A percentile compares a stretch with the other conserved stretches of the same genome.
Conservation (phyloP, 805 yeast species). For the Pichia heedii region DNA sequence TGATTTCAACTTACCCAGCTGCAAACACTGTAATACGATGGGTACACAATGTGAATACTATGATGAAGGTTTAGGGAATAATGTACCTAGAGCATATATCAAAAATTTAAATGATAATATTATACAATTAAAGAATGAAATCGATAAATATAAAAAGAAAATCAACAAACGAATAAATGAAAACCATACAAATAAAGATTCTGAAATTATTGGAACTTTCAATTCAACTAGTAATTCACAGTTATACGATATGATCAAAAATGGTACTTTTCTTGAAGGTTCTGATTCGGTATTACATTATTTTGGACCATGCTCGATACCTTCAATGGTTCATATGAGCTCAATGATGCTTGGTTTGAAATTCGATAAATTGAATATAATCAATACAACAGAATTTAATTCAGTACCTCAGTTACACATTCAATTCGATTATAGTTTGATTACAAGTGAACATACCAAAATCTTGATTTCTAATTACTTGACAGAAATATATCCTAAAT, state of each 20-base stretch:
- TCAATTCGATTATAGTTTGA: slow-evolving; percentile 10
- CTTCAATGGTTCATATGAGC: slow-evolving; percentile 9
- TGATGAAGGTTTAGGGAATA: slow-evolving; percentile 15
- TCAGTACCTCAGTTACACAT: slow-evolving; percentile 8
- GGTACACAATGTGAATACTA: slow-evolving; percentile 15
- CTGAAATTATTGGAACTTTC: not conserved
- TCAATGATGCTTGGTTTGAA: slow-evolving; percentile 7
- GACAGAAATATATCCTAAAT: slow-evolving; percentile 12
- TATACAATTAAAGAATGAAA: slow-evolving; percentile 11
- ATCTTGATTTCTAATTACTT: slow-evolving; percentile 15
- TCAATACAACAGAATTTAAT: not conserved
- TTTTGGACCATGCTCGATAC: slow-evolving; percentile 15
- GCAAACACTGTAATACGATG: slow-evolving; percentile 12
- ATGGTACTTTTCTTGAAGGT: slow-evolving; percentile 14
- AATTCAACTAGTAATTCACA: not conserved
- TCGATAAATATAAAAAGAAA: slow-evolving; percentile 9
- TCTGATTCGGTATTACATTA: slow-evolving; percentile 6
- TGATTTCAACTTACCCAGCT: slow-evolving; percentile 15
- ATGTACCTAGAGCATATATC: slow-evolving; percentile 11
- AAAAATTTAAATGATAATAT: slow-evolving; percentile 13
- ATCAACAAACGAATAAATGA: slow-evolving; percentile 5
- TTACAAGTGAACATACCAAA: slow-evolving; percentile 12
- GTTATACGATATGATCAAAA: slow-evolving; percentile 5
- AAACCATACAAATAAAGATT: not conserved
- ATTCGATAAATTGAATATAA: not conserved